A percentile compares a stretch with the other conserved stretches of the same genome.
phyloP scores from a whole-genome alignment of 1,284 basidiomycete species.

The Apiotrichum montevideense region DNA sequence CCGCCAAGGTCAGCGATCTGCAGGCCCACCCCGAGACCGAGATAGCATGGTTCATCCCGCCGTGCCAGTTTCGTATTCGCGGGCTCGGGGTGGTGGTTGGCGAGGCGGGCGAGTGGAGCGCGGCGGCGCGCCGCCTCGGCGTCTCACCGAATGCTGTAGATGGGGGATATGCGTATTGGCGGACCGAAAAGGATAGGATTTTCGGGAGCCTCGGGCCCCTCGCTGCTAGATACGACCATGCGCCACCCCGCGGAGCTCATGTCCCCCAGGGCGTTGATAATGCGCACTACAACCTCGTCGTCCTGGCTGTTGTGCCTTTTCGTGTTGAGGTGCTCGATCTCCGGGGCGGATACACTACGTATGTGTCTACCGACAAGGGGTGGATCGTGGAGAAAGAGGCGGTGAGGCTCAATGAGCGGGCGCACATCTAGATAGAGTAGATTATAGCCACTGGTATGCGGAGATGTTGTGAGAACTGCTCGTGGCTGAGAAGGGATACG shows the following conservation, averaged over 20 bases:
- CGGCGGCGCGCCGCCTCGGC: neutral
- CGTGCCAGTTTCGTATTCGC: constrained; percentile 15
- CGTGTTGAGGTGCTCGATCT: constrained; percentile 10
- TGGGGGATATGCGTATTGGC: constrained; percentile 5
- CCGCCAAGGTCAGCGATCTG: constrained; percentile 7
- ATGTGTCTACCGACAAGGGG: neutral
- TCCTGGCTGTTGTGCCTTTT: constrained; percentile 3
- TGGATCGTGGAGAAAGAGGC: neutral
- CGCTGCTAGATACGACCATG: constrained; percentile 5
- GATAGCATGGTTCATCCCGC: constrained; percentile 11
- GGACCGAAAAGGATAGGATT: neutral
- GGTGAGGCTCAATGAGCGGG: neutral
- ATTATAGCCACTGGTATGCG: no score
- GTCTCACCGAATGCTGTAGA: neutral
- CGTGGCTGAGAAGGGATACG: no score
- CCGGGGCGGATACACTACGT: neutral
- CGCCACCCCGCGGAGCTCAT: neutral
- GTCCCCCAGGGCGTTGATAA: constrained; percentile 4
- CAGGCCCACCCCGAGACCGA: constrained; percentile 4
- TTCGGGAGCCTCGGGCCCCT: neutral
- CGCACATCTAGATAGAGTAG: neutral
- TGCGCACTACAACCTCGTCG: constrained; percentile 9
- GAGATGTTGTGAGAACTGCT: no score
- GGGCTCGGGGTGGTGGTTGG: constrained; percentile 7
- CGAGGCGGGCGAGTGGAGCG: constrained; percentile 3